A percentile compares a stretch with the other conserved stretches of the same genome.
Evolutionary conservation across 768 basidiomycete species (phyloP).

Genomic region (Hypsizygus marmoreus): DNA sequence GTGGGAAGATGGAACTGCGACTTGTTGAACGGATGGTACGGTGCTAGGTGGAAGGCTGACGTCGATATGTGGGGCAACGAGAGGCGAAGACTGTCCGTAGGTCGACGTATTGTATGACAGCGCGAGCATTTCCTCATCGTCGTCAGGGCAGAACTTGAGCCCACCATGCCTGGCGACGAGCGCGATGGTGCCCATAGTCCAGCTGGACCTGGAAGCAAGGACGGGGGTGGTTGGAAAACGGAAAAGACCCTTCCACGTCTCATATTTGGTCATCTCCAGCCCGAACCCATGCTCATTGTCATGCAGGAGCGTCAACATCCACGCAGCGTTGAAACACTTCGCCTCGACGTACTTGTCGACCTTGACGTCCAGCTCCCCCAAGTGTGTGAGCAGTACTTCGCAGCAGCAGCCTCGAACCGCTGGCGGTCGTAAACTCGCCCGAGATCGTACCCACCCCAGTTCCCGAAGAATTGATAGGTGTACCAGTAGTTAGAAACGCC

Average conservation of each 20-base stretch:
- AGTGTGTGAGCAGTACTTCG: neutral
- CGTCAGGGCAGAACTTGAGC: constrained; percentile 7
- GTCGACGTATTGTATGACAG: too few species aligned
- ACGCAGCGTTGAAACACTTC: constrained; percentile 1
- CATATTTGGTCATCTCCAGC: neutral
- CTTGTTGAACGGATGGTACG: too few species aligned
- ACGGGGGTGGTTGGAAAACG: constrained; percentile 3
- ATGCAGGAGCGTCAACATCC: constrained; percentile 5
- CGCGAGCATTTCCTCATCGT: too few species aligned
- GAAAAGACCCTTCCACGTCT: constrained; percentile 6
- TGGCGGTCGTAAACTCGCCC: neutral
- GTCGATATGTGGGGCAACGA: too few species aligned
- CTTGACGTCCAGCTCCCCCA: neutral
- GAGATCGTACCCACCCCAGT: neutral
- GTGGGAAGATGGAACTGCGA: too few species aligned
- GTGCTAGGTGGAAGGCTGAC: too few species aligned
- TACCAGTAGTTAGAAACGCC: constrained; percentile 4
- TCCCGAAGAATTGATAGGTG: constrained; percentile 1
- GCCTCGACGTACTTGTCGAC: neutral
- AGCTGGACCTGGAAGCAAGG: constrained; percentile 2
- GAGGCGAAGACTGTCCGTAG: too few species aligned
- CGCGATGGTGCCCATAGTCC: constrained; percentile 1
- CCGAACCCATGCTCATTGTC: neutral
- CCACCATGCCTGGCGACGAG: constrained; percentile 1
- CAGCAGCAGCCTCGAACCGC: neutral